Base-by-base conservation (phyloP, 2,329 filamentous ascomycete species). In the Elsinoe arachidis region DNA sequence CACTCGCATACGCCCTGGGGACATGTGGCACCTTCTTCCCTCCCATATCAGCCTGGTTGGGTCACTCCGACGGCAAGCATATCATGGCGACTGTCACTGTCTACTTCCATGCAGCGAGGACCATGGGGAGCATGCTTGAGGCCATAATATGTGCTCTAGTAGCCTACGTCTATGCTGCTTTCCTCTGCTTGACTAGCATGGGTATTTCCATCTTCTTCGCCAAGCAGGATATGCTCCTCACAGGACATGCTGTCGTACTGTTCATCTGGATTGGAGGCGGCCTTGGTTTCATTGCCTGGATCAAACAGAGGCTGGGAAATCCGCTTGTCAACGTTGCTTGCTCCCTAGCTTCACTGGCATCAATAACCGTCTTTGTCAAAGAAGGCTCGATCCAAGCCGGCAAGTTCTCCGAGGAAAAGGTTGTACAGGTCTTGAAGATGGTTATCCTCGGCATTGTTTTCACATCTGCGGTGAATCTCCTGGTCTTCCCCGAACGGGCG, bases 51-150 rank as follows among this genome's bases (percentile, higher is more conserved):
- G 74, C 78, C 6, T 81, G 90, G 58, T 76, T 96, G 14, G 92
- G 92, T 10, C 79, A 85, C 61, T 87, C 90, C 67, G 91, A 96
- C 72, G 90, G 90, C 53, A 96, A 96, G 68, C 92, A 96, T 72
- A 85, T 96, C 67, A 90, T 96, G 54, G 90, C 90, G 33, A 96
- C 92, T 1, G 83, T 96, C 58, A 95, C 90, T 0, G 91, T 96
- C 10, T 97, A 96, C 68, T 97, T 96, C 66, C 90, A 96, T 69
- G 90, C 92, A 3, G 88, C 90, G 5, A 80, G 92, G 58, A 89
- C 89, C 15, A 82, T 85, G 23, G 92, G 92, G 0, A 93, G 88
- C 63, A 96, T 96, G 90, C 80, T 89, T 58, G 88, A 96, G 71
- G 91, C 90, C 2, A 81, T 86, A 10, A 73, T 91, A 34, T 83